A percentile compares a stretch with the other conserved stretches of the same genome.
phyloP scores from a whole-genome alignment of 139 green algal genomes.

The Astrephomene gubernaculifera region DNA sequence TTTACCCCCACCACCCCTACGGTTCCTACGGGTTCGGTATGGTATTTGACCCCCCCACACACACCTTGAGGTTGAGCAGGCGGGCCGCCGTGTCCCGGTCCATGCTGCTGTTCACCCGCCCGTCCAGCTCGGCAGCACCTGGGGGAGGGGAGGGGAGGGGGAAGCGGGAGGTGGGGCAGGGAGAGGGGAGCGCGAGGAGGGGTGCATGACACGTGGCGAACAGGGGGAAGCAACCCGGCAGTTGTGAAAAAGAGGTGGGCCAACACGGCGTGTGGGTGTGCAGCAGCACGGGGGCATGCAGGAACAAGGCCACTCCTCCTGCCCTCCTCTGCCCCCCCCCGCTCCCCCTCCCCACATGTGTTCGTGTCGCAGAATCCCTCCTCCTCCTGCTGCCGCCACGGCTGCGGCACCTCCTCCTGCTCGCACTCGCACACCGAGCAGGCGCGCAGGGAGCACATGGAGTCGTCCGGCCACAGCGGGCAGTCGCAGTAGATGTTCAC shows the following conservation, averaged over 20 bases:
- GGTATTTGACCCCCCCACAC: too few relatives aligned
- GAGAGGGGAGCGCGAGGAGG: background rate
- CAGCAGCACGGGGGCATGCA: too few relatives aligned
- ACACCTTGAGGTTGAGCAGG: conserved; percentile 41
- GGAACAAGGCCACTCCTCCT: too few relatives aligned
- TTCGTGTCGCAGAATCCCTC: conserved; percentile 37
- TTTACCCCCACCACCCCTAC: too few relatives aligned
- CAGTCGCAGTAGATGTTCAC: conserved; percentile 95
- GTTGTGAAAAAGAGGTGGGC: too few relatives aligned
- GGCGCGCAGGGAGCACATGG: conserved; percentile 86
- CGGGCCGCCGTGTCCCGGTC: conserved; percentile 33
- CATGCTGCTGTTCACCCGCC: conserved; percentile 45
- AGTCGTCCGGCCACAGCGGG: conserved; percentile 95
- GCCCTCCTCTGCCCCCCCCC: background rate
- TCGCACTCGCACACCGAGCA: conserved; percentile 93
- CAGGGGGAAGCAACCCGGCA: too few relatives aligned
- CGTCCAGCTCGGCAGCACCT: conserved; percentile 51
- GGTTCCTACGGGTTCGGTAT: too few relatives aligned
- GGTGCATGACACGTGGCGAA: too few relatives aligned
- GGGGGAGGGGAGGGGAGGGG: background rate
- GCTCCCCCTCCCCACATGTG: conserved; percentile 1
- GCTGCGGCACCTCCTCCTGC: conserved; percentile 80
- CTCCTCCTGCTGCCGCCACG: conserved; percentile 69
- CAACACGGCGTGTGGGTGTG: too few relatives aligned
- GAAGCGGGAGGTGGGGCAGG: background rate